A percentile compares a stretch with the other conserved stretches of the same genome.
Evolutionary conservation across 73 alveolate species (phyloP).

Genomic region (Tetrahymena malaccensis): DNA sequence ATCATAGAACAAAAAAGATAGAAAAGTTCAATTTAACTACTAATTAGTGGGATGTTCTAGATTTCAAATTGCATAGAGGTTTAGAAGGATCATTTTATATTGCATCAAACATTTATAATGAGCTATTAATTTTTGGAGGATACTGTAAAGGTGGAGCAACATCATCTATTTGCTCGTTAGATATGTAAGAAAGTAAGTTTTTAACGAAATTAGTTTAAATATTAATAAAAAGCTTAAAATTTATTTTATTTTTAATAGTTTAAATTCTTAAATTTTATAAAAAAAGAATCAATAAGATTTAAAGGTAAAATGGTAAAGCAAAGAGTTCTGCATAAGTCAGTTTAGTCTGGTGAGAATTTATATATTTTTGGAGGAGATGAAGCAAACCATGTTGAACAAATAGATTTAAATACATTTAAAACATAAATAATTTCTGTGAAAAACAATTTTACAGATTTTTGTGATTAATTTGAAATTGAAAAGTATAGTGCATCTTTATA

Average conservation of each 20-base stretch:
- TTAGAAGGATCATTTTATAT: not conserved
- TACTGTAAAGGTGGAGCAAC: not conserved
- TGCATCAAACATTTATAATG: not conserved
- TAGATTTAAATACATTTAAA: not conserved
- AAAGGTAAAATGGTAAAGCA: not conserved
- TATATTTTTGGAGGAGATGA: not conserved
- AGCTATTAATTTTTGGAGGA: not conserved
- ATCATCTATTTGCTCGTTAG: not conserved
- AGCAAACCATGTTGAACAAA: not conserved
- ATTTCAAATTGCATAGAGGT: not conserved
- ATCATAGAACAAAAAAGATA: not conserved
- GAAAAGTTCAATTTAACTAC: not conserved
- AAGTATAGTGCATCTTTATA: not conserved
- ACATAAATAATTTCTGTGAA: not conserved
- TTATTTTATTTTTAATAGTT: too few species aligned
- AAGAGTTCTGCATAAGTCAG: not conserved
- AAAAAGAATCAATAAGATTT: not conserved
- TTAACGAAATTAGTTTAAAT: too few species aligned
- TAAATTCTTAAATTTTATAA: too few species aligned
- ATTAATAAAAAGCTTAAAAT: too few species aligned
- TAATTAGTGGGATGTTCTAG: not conserved
- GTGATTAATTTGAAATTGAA: not conserved
- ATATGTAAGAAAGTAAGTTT: not conserved
- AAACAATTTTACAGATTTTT: not conserved
- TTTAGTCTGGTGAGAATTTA: not conserved